Percentiles rank a stretch among this genome's conserved stretches.
Conservation (phyloP, 768 basidiomycete genomes). For the Kwoniella shandongensis region DNA sequence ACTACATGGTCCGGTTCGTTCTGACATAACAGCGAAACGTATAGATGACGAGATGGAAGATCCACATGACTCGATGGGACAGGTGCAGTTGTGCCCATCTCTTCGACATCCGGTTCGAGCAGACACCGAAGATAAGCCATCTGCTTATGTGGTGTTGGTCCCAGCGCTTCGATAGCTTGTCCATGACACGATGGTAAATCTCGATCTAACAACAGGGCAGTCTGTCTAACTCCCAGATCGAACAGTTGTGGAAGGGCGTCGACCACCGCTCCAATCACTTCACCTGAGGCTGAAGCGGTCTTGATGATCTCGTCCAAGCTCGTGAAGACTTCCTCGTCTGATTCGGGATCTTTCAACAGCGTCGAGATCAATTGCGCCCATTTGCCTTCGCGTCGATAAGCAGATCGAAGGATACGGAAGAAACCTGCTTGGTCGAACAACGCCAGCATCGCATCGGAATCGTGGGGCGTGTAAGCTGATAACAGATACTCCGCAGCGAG, state of each 20-base stretch:
- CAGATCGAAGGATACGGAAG: constrained; percentile 80
- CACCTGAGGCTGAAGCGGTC: not conserved
- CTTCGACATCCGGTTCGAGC: constrained; percentile 60
- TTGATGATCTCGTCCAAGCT: constrained; percentile 66
- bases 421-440: constrained; percentile 83
- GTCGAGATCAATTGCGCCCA: constrained; percentile 75
- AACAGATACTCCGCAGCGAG: constrained; percentile 90
- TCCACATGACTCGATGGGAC: constrained; percentile 59
- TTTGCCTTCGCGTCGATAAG: constrained; percentile 70
- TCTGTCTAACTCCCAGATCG: constrained; percentile 62
- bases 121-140: constrained; percentile 77
- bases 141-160: constrained; percentile 59
- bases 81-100: not conserved
- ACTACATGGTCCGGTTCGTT: constrained; percentile 68
- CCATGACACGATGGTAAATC: constrained; percentile 68
- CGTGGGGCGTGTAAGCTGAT: constrained; percentile 83
- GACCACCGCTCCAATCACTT: constrained; percentile 56
- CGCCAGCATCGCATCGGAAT: constrained; percentile 64
- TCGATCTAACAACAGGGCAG: constrained; percentile 71
- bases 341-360: constrained; percentile 70
- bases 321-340: constrained; percentile 61
- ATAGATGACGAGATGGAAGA: constrained; percentile 61
- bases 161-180: constrained; percentile 62
- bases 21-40: constrained; percentile 71
- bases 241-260: constrained; percentile 68